Base-by-base conservation (phyloP, 331 rosid species). In the Dryas integrifolia region DNA sequence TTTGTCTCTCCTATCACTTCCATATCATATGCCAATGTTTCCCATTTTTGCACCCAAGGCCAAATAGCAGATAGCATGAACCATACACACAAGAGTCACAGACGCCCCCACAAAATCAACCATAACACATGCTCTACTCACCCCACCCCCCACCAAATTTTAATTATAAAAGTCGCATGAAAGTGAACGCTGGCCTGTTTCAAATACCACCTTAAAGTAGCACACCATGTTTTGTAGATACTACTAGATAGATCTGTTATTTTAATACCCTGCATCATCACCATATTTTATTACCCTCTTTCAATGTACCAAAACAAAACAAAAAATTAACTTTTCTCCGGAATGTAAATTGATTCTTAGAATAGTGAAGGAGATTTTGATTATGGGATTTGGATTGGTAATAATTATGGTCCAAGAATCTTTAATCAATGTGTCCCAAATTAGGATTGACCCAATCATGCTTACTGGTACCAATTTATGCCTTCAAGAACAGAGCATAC, bases 21-120 rank as follows among this genome's bases (percentile, higher is more conserved):
- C 11, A 13, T 65, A 46, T 46, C 77, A 70, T 70, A 58, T 64
- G 80, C 72, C 7, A 18, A 24, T 68, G 82, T 47, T 35, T 73
- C 72, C 59, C 4, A 55, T 30, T 73, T 51, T 15, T 9, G 43
- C 52, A 58, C 24, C 47, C 47, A 3, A 53, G 0, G 35, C 59
- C 59, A 53, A 53, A 53, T n/a, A 26, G 11, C 26, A 53, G 9
- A 15, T 52, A 66, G 49, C 66, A 63, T 43, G 76, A 53, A 40
- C 70, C 9, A n/a, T 21, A 47, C 35, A 57, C 48, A 39, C 39
- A 30, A 56, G 3, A 18, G 8, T 61, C 8, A 24, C 15, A 5
- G 9, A 44, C 9, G 9, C 57, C 55, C 55, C 35, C 35, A 46
- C 66, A 52, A 53, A 70, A 55, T 59, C 51, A 35, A n/a, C 57